Base-by-base conservation (phyloP, 1,284 basidiomycete genomes). In the Ganoderma meredithae region DNA sequence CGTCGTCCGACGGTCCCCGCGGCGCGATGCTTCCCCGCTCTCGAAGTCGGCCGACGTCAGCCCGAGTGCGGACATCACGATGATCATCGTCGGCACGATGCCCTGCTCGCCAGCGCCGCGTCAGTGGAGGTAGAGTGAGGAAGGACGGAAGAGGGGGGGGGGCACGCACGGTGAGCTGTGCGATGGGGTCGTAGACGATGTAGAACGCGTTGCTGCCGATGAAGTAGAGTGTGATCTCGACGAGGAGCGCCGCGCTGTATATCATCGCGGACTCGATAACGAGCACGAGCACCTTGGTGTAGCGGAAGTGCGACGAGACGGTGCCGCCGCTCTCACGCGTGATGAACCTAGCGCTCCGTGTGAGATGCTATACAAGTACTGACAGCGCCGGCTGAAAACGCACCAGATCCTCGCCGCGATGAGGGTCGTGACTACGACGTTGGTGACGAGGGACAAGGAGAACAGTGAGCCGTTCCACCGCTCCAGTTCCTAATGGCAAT, bases 141-240 rank as follows among this genome's bases (percentile, higher is more conserved):
- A 9, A 49, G 22, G 9, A 22, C 10, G n/a, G 15, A 22, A 8
- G 33, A 36, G 33, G 33, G 8, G 33, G 33, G 17, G 22, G 9
- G 13, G 15, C 4, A 74, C 80, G 61, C 62, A 81, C 81, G n/a
- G 81, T 81, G 22, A 82, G 75, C 69, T 82, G 81, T 43, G 80
- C 81, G 65, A 82, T 82, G 40, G 81, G 81, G 64, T 83, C 81
- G 59, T 82, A 81, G 17, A 81, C 76, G 67, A 82, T 82, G 73
- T 83, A 83, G 73, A 82, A 81, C 13, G 80, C 78, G 72, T 81
- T 82, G 56, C 74, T 76, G 52, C 73, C 74, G 58, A 81, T 69
- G 74, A 82, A 81, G 73, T 81, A 82, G 33, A 82, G 76, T 22
- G 79, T 78, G 59, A 83, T 79, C 69, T 81, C 80, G 67, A 79